phyloP scores from a whole-genome alignment of 176 grass and related monocot genomes.

The Eragrostis curvula region DNA sequence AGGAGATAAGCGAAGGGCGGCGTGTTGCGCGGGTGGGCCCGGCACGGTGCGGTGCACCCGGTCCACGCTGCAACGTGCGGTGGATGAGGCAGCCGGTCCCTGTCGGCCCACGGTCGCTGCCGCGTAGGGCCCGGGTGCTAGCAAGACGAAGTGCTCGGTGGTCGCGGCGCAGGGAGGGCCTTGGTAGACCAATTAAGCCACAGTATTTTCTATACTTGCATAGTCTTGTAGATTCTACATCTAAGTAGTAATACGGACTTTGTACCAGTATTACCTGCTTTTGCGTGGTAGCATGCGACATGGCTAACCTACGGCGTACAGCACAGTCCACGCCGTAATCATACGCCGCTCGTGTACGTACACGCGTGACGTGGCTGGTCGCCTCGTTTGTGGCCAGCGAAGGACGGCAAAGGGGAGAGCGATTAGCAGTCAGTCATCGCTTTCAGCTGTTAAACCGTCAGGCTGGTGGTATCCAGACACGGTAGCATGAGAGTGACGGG shows the following conservation, averaged over 20 bases:
- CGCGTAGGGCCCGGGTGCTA: background rate
- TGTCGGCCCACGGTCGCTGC: background rate
- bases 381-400: background rate
- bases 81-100: background rate
- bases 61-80: slow-evolving; percentile 2
- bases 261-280: background rate
- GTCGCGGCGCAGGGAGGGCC: background rate
- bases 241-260: slow-evolving; percentile 45
- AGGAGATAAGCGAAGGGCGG: background rate
- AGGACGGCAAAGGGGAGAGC: too few species aligned
- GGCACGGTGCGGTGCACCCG: background rate
- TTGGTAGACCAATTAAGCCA: too few species aligned
- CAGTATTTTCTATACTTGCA: too few species aligned
- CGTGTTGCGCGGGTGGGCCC: background rate
- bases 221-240: background rate
- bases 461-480: too few species aligned
- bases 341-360: background rate
- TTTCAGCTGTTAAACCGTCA: too few species aligned
- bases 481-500: too few species aligned
- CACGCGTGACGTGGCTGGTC: background rate
- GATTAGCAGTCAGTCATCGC: too few species aligned
- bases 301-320: background rate
- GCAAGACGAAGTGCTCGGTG: background rate
- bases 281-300: background rate
- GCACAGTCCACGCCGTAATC: background rate